A percentile compares a stretch with the other conserved stretches of the same genome.
Conservation (phyloP, 2,329 filamentous ascomycete genomes). For the Aspergillus japonicus region DNA sequence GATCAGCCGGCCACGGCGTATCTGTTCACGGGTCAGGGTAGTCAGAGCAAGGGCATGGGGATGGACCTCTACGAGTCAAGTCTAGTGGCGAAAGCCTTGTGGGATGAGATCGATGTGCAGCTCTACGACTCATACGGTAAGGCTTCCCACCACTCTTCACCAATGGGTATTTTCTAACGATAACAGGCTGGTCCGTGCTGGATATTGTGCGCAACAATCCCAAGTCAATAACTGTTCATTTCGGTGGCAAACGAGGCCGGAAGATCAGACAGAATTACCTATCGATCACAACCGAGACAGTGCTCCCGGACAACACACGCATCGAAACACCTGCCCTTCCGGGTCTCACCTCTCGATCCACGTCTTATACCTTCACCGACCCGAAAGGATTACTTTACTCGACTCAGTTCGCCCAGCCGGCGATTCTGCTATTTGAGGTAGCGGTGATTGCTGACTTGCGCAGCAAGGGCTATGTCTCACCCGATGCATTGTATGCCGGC, state of each 20-base stretch:
- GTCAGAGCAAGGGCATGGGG: conserved; percentile 97
- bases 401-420: conserved; percentile 95
- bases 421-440: conserved; percentile 96
- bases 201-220: conserved; percentile 99
- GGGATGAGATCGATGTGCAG: conserved; percentile 93
- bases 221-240: conserved; percentile 94
- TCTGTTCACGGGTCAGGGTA: conserved; percentile 95
- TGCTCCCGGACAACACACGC: conserved; percentile 57
- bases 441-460: conserved; percentile 98
- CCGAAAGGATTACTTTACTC: conserved; percentile 88
- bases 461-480: conserved; percentile 85
- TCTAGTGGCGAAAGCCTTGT: conserved; percentile 86
- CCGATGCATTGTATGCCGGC: conserved; percentile 91
- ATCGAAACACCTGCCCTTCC: conserved; percentile 96
- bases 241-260: conserved; percentile 90
- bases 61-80: conserved; percentile 96
- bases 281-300: conserved; percentile 61
- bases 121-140: conserved; percentile 75
- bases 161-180: neutral
- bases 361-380: conserved; percentile 94
- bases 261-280: conserved; percentile 97
- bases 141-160: no score
- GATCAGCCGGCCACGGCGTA: conserved; percentile 94
- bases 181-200: conserved; percentile 74
- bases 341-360: conserved; percentile 71